These are phyloP conservation scores for Aspergillus sergii DNA, from an alignment of 2,329 filamentous ascomycete species.

Conservation along the genomic window DNA sequence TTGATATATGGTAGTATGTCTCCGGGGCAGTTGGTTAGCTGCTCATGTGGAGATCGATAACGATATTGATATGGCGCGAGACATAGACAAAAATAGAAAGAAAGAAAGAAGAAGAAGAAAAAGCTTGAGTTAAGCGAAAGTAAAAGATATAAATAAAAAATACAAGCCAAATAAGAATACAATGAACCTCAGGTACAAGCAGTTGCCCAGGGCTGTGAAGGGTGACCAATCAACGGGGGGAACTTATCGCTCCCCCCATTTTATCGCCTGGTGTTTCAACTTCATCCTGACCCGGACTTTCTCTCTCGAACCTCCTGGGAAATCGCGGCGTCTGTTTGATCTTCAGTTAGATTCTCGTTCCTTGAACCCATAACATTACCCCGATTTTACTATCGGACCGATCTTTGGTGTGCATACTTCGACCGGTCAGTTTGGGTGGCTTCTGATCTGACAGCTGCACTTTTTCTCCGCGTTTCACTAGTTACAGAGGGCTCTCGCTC, in stretches of 20 bases:
- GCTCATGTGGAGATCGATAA: neutral
- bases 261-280: constrained; percentile 5
- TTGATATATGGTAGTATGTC: neutral
- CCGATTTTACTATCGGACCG: too few species aligned
- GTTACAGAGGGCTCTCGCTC: constrained; percentile 4
- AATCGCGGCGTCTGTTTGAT: neutral
- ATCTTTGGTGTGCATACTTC: neutral
- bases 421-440: constrained; percentile 1
- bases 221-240: constrained; percentile 16
- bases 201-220: neutral
- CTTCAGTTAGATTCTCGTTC: neutral
- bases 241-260: constrained; percentile 14
- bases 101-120: neutral
- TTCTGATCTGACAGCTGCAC: constrained; percentile 19
- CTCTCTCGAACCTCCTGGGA: neutral
- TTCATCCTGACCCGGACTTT: constrained; percentile 5
- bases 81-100: neutral
- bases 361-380: neutral
- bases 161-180: too few species aligned
- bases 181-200: neutral
- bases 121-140: neutral
- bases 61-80: neutral
- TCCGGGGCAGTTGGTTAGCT: too few species aligned
- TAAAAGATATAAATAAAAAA: neutral
- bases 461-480: constrained; percentile 22